These are phyloP conservation scores for Beta macrorhiza DNA, from an alignment of 179 eudicot genomes.

Conservation along the genomic window DNA sequence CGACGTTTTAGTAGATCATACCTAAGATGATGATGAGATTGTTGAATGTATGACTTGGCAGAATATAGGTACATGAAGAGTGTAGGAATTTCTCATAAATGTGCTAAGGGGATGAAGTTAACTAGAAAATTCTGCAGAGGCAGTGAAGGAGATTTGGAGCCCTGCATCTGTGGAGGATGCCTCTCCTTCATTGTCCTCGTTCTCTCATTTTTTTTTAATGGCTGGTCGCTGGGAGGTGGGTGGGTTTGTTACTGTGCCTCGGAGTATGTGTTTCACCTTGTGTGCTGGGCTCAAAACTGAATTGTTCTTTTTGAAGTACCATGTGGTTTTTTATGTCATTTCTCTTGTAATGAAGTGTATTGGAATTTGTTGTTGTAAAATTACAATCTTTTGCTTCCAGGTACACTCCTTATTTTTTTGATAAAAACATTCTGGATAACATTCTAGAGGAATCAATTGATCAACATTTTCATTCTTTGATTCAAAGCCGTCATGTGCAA, in stretches of 20 bases:
- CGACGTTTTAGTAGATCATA: neutral
- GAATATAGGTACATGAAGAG: neutral
- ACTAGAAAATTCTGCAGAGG: neutral
- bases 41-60: neutral
- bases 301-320: neutral
- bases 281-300: neutral
- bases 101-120: neutral
- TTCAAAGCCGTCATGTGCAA: slow-evolving; percentile 68
- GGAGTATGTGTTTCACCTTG: neutral
- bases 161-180: neutral
- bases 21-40: neutral
- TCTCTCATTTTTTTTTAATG: no score
- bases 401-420: slow-evolving; percentile 96
- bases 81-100: neutral
- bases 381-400: slow-evolving; percentile 36
- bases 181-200: neutral
- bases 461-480: slow-evolving; percentile 79
- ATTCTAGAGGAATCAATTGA: slow-evolving; percentile 92
- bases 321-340: neutral
- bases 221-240: neutral
- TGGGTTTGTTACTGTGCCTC: neutral
- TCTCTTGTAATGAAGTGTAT: neutral
- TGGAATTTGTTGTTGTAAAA: slow-evolving; percentile 6
- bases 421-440: slow-evolving; percentile 75
- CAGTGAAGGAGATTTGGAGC: neutral